Base-by-base conservation (phyloP, 2,329 filamentous ascomycete genomes). In the Cercospora sesami region DNA sequence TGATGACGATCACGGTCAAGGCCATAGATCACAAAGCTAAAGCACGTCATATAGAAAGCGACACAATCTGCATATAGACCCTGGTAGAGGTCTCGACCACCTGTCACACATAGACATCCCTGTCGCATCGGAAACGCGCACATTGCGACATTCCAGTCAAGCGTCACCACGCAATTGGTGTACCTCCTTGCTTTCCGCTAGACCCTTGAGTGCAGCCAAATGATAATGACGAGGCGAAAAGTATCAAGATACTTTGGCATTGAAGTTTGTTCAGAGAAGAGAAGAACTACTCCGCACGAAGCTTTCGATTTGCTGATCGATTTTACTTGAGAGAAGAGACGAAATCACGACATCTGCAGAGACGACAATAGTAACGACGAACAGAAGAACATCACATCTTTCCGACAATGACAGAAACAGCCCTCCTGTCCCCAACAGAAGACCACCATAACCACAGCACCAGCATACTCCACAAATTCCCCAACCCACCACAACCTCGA, bases 71-170 rank as follows among this genome's bases (percentile, higher is more conserved):
- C 48, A 30, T 14, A 30, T 55, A 59, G 55, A 59, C 55, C 55
- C 55, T 59, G 1, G 28, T 36, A 36, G 6, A 59, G 28, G 28
- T 23, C 55, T 59, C 28, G 55, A 21, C 55, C 55, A 36, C 28
- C 28, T 59, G 55, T 59, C 30, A 59, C 55, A 59, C 31, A 23
- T 59, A 23, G n/a, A 59, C n/a, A 59, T 33, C 55, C 55, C 30
- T 59, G 55, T 36, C 31, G 16, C 28, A 59, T 59, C 55, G 55
- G 55, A 59, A 59, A 59, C 55, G 18, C 55, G 18, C 18, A 30
- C 55, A 59, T 59, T 36, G 30, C 55, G 16, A 23, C 55, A 59
- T 59, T 36, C 55, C 55, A 33, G 30, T 36, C 23, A 12, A 28
- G n/a, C 31, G 7, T 33, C 14, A 23, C 23, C 14, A 28, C 48